Evolutionary conservation across 108 stramenopile species (phyloP).

Genomic region (Parmales sp.): DNA sequence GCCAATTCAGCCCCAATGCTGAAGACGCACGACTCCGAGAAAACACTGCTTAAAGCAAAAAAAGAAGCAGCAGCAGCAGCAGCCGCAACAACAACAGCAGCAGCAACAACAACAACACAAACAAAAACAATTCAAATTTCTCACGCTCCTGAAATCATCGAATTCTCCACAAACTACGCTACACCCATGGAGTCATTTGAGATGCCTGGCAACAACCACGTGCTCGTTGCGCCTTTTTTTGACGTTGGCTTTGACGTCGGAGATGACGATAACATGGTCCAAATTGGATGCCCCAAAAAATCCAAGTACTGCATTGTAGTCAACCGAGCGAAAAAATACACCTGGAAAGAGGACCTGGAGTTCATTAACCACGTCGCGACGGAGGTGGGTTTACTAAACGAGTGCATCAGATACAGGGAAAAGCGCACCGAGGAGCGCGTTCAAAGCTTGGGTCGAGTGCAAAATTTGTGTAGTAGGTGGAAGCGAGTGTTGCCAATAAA

Average conservation of each 20-base stretch:
- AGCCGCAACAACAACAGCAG: too few relatives aligned
- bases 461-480: neutral
- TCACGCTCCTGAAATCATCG: too few relatives aligned
- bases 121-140: too few relatives aligned
- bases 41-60: too few relatives aligned
- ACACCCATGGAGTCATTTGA: neutral
- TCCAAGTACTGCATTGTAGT: neutral
- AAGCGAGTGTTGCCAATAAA: constrained; percentile 1
- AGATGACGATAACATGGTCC: neutral
- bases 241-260: neutral
- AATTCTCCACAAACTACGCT: too few relatives aligned
- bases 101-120: too few relatives aligned
- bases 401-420: constrained; percentile 1
- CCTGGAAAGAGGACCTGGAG: neutral
- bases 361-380: neutral
- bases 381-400: neutral
- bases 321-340: neutral
- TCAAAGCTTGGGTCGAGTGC: neutral
- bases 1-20: too few relatives aligned
- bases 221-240: neutral
- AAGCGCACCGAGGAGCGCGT: neutral
- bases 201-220: neutral
- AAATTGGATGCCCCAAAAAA: neutral
- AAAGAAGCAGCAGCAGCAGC: too few relatives aligned
- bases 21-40: too few relatives aligned